Percentiles rank a stretch among this genome's conserved stretches.
Evolutionary conservation across 2,329 filamentous ascomycete genomes (phyloP).

Genomic region (Rutstroemia sp.): DNA sequence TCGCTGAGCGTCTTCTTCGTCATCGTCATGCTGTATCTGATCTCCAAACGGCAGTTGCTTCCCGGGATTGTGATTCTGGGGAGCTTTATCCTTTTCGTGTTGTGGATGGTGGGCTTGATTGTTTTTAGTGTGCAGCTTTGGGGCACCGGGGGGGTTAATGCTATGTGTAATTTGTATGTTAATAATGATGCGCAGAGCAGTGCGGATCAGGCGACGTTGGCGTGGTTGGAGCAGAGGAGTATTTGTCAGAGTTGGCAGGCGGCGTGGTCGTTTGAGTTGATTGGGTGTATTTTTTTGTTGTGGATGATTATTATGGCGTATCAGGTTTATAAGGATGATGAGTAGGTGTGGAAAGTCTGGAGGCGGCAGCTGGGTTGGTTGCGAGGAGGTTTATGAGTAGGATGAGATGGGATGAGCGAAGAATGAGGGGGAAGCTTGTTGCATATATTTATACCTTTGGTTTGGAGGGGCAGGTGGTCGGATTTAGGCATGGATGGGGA

Average conservation of each 20-base stretch:
- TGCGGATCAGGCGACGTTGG: slow-evolving; percentile 46
- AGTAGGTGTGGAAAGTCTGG: slow-evolving; percentile 7
- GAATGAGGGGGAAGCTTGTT: not conserved
- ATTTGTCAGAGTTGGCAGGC: slow-evolving; percentile 62
- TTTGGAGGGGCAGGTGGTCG: too few relatives aligned
- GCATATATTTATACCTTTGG: too few relatives aligned
- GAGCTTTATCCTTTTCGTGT: slow-evolving; percentile 56
- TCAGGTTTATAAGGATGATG: slow-evolving; percentile 42
- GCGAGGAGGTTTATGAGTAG: too few relatives aligned
- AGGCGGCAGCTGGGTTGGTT: not conserved
- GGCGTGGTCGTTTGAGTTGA: slow-evolving; percentile 54
- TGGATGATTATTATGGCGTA: slow-evolving; percentile 65
- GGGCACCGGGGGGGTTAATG: slow-evolving; percentile 51
- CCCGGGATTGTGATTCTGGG: slow-evolving; percentile 60
- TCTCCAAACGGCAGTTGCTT: slow-evolving; percentile 52
- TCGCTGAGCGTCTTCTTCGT: slow-evolving; percentile 60
- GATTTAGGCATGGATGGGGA: too few relatives aligned
- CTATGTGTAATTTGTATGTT: slow-evolving; percentile 52
- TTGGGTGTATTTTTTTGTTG: slow-evolving; percentile 52
- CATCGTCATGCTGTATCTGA: slow-evolving; percentile 53
- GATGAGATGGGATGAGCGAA: not conserved
- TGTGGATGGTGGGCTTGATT: slow-evolving; percentile 61
- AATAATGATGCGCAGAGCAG: slow-evolving; percentile 44
- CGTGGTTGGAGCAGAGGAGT: slow-evolving; percentile 55
- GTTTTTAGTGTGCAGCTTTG: slow-evolving; percentile 56